Evolutionary conservation across 257 asterid species (phyloP), one percentile per base, ranked within the genome.

Genomic region (Leptodermis oblonga): DNA sequence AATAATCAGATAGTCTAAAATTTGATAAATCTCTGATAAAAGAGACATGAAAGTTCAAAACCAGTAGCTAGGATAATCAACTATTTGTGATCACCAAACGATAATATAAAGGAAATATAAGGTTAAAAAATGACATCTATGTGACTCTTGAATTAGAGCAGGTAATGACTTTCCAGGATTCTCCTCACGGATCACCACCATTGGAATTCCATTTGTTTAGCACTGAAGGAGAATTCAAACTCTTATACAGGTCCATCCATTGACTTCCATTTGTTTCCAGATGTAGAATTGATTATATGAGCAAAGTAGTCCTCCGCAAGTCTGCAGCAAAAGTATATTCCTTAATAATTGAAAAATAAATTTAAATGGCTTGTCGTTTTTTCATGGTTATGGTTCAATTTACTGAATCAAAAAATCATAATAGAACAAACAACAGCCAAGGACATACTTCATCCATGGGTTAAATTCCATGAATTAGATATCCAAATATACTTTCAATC

Each of bases 151-250:
- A 76, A 70, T 88, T 88, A 0, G 95, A 85, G 86, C 99, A 93
- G 36, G 88, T 84, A 71, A 90, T 71, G 49, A 97, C 99, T 54
- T 33, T 85, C 99, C 99, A 93, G 11, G 86, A 78, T 26, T 90
- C 96, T 36, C 78, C 72, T 60, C 99, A 93, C 54, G 99, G 99
- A 75, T 93, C 96, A 60, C 96, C 97, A 3, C 89, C 86, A 69
- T 63, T 83, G 55, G 84, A 25, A 68, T 69, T 89, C 99, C 99
- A 93, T 60, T 84, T 84, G n/a, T 81, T 77, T 54, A 93, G 90
- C 73, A 77, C 91, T 11, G 73, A 81, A 7, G 99, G 83, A 5
- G 94, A 86, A 75, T 90, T 87, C 83, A 93, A 83, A 83, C 83
- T 76, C 70, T 70, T 73, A 59, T 69, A 93, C 87, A 93, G 61